Conservation (phyloP, 2,329 filamentous ascomycete genomes). For the Ceratocystiopsis minuta region DNA sequence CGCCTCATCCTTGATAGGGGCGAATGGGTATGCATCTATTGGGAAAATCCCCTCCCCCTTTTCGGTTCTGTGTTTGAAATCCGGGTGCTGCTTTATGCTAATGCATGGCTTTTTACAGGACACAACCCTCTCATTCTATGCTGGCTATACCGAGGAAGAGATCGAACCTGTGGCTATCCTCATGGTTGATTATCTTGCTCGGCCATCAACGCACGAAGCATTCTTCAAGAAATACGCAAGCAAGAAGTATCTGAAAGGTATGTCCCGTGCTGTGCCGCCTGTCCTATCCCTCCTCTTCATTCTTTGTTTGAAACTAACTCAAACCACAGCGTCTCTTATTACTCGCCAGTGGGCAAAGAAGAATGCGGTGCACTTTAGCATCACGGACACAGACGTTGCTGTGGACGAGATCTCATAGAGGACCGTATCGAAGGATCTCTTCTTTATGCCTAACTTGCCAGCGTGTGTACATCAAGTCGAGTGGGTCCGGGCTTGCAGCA, state of each 20-base stretch:
- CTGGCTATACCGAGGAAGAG: conserved; percentile 83
- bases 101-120: conserved; percentile 35
- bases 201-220: conserved; percentile 81
- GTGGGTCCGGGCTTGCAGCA: too few species aligned
- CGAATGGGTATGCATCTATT: conserved; percentile 52
- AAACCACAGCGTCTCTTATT: conserved; percentile 58
- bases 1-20: conserved; percentile 81
- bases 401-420: conserved; percentile 27
- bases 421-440: too few species aligned
- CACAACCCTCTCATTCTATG: conserved; percentile 70
- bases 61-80: neutral
- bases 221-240: conserved; percentile 99
- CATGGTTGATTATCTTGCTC: conserved; percentile 91
- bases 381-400: conserved; percentile 29
- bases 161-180: conserved; percentile 81
- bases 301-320: too few species aligned
- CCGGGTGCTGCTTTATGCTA: conserved; percentile 5
- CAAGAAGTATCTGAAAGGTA: conserved; percentile 98
- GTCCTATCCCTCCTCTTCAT: neutral
- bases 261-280: conserved; percentile 12
- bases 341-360: conserved; percentile 89
- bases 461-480: too few species aligned
- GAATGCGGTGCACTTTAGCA: conserved; percentile 40
- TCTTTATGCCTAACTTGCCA: too few species aligned
- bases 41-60: neutral